phyloP scores from a whole-genome alignment of 495 filamentous ascomycete genomes.

The Talaromyces thailandensis region DNA sequence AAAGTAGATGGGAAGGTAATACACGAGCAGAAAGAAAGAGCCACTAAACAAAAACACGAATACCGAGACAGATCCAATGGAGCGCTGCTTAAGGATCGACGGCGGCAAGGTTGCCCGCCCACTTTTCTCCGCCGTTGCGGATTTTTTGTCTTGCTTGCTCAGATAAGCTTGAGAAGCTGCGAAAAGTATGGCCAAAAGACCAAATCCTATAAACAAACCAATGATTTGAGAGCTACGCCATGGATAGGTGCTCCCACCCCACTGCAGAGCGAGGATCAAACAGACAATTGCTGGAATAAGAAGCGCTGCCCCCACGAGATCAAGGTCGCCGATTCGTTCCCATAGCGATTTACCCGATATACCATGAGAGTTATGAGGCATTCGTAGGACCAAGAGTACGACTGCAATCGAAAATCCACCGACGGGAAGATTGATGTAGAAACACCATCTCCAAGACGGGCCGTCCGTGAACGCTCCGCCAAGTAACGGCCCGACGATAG shows the following conservation, averaged over 20 bases:
- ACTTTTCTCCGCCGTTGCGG: neutral
- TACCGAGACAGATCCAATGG: conserved; percentile 37
- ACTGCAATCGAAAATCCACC: conserved; percentile 44
- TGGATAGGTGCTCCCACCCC: conserved; percentile 11
- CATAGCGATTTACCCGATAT: conserved; percentile 19
- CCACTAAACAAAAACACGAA: conserved; percentile 47
- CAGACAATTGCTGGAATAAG: conserved; percentile 10
- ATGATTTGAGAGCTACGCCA: conserved; percentile 10
- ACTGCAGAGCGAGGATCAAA: conserved; percentile 15
- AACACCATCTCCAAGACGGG: conserved; percentile 46
- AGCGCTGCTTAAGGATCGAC: conserved; percentile 32
- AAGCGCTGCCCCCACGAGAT: conserved; percentile 7
- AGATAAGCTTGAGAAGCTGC: conserved; percentile 14
- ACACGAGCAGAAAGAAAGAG: conserved; percentile 46
- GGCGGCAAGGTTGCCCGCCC: conserved; percentile 20
- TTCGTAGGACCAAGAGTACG: conserved; percentile 37
- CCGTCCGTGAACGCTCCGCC: conserved; percentile 37
- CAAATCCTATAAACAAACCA: conserved; percentile 12
- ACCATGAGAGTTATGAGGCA: conserved; percentile 14
- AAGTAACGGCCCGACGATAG: conserved; percentile 35
- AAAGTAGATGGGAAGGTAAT: conserved; percentile 37
- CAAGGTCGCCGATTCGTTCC: conserved; percentile 13
- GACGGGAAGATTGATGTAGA: conserved; percentile 46
- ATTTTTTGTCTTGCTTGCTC: no score
- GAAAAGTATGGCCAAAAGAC: conserved; percentile 23